These are phyloP conservation scores for Leucaena leucocephala DNA, from an alignment of 306 rosid species.

Conservation along the genomic window DNA sequence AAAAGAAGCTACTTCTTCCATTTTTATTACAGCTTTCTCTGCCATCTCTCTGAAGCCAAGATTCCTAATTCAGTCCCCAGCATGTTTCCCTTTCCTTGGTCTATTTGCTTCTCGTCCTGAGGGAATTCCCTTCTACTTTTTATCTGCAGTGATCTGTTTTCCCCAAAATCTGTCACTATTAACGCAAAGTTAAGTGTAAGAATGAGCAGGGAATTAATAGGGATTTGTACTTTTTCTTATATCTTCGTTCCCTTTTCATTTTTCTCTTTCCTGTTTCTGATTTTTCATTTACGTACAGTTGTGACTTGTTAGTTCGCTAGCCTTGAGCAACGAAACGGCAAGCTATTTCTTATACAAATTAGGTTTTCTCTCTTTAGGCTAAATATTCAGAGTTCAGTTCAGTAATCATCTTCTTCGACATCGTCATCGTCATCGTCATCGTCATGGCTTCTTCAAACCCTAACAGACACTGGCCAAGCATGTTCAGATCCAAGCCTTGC, in stretches of 20 bases:
- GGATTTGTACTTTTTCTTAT: conserved; percentile 46
- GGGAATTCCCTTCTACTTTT: conserved; percentile 56
- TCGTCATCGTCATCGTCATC: conserved; percentile 29
- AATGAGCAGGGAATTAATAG: conserved; percentile 50
- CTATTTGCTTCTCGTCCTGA: conserved; percentile 74
- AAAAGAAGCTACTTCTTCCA: conserved; percentile 46
- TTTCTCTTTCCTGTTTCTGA: background rate
- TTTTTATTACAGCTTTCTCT: conserved; percentile 50
- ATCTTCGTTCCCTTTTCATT: conserved; percentile 38
- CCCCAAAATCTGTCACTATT: conserved; percentile 18
- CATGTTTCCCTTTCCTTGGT: conserved; percentile 64
- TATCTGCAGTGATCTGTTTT: conserved; percentile 21
- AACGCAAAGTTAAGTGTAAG: conserved; percentile 51
- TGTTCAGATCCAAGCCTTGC: conserved; percentile 98
- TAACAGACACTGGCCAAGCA: conserved; percentile 98
- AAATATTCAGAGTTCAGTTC: conserved; percentile 20
- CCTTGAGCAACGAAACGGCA: conserved; percentile 51
- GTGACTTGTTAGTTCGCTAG: background rate
- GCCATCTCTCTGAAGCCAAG: conserved; percentile 61
- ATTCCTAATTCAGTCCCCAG: conserved; percentile 79
- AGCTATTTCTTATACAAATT: conserved; percentile 24
- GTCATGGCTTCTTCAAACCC: conserved; percentile 82
- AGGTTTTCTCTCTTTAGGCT: conserved; percentile 38
- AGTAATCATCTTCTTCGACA: background rate
- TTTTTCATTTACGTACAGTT: background rate